Percentiles rank a stretch among this genome's conserved stretches.
Conservation (phyloP, 2,329 filamentous ascomycete species). For the Sclerotinia spermophila region DNA sequence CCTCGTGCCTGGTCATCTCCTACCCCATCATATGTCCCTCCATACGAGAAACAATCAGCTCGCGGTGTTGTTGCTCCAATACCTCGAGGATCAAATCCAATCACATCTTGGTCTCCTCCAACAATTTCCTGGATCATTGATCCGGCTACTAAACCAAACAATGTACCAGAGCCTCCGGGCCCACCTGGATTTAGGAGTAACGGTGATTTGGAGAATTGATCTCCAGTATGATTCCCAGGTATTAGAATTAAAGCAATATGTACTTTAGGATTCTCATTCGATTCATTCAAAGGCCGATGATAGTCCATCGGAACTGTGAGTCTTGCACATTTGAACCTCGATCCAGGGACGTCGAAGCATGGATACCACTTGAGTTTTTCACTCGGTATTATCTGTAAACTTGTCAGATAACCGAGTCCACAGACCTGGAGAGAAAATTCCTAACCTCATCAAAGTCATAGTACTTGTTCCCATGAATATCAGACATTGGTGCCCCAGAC, state of each 20-base stretch:
- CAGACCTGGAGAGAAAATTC: not conserved
- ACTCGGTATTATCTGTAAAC: slow-evolving; percentile 42
- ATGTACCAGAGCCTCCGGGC: slow-evolving; percentile 44
- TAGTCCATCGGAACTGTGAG: slow-evolving; percentile 49
- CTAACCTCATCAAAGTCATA: slow-evolving; percentile 14
- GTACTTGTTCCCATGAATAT: not conserved
- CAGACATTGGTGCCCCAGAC: not conserved
- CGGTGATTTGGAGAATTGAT: slow-evolving; percentile 40
- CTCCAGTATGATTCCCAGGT: slow-evolving; percentile 25
- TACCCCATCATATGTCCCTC: slow-evolving; percentile 27
- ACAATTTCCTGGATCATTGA: slow-evolving; percentile 38
- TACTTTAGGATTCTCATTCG: slow-evolving; percentile 32
- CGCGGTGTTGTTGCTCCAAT: slow-evolving; percentile 49
- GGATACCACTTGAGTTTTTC: slow-evolving; percentile 45
- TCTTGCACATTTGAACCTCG: slow-evolving; percentile 41
- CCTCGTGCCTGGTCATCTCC: slow-evolving; percentile 41
- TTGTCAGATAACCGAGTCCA: not conserved
- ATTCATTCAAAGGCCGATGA: slow-evolving; percentile 40
- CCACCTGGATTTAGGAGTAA: slow-evolving; percentile 47
- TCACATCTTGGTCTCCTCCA: slow-evolving; percentile 43
- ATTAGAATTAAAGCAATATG: slow-evolving; percentile 31
- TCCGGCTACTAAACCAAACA: slow-evolving; percentile 34
- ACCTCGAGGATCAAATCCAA: slow-evolving; percentile 50
- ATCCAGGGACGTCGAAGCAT: slow-evolving; percentile 36
- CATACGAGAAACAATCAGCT: slow-evolving; percentile 49